A percentile compares a stretch with the other conserved stretches of the same genome.
phyloP scores from a whole-genome alignment of 352 stramenopile species.

The Pythium aristosporum region DNA sequence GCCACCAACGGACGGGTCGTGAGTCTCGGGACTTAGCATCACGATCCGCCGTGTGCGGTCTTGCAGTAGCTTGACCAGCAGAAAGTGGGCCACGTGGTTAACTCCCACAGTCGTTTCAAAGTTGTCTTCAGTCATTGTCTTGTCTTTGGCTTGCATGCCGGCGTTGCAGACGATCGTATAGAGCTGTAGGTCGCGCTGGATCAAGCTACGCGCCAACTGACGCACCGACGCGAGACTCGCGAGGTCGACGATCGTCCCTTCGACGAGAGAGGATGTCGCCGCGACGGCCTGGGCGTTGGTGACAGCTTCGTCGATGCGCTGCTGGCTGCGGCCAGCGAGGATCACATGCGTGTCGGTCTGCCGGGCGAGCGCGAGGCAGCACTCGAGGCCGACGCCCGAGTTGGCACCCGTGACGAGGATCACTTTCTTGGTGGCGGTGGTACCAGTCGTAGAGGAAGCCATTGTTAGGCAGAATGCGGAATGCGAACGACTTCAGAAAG shows the following conservation, averaged over 20 bases:
- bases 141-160: conserved; percentile 27
- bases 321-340: conserved; percentile 29
- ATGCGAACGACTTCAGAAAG: background rate
- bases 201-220: conserved; percentile 19
- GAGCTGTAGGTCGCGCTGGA: conserved; percentile 22
- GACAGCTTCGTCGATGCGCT: conserved; percentile 28
- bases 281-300: conserved; percentile 11
- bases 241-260: conserved; percentile 35
- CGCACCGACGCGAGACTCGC: conserved; percentile 32
- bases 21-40: conserved; percentile 10
- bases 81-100: conserved; percentile 46
- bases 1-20: conserved; percentile 8
- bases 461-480: background rate
- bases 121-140: conserved; percentile 30
- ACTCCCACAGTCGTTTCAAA: conserved; percentile 39
- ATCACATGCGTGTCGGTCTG: conserved; percentile 31
- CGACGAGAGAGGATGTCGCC: conserved; percentile 16
- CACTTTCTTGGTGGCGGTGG: conserved; percentile 18
- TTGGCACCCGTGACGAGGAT: conserved; percentile 40
- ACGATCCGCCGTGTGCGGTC: conserved; percentile 12
- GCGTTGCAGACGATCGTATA: conserved; percentile 45
- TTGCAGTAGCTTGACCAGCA: conserved; percentile 31
- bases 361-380: conserved; percentile 26
- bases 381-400: conserved; percentile 33
- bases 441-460: background rate